Conservation (phyloP, 768 basidiomycete species). For the Boletus rubescentipes region DNA sequence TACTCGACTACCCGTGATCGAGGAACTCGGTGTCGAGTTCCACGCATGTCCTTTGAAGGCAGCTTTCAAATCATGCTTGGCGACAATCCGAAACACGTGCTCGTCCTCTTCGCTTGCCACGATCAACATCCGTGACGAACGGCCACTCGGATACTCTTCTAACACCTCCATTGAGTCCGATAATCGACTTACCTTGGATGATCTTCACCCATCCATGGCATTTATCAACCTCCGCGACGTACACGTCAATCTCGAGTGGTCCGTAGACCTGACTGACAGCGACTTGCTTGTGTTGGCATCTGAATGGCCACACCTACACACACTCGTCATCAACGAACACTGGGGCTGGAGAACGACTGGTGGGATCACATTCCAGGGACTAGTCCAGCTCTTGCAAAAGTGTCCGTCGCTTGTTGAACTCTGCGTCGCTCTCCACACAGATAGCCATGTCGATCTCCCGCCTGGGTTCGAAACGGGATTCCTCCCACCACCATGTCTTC, state of each 20-base stretch:
- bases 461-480: neutral
- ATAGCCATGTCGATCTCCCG: neutral
- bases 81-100: neutral
- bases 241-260: neutral
- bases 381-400: neutral
- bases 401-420: neutral
- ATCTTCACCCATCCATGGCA: neutral
- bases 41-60: neutral
- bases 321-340: neutral
- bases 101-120: neutral
- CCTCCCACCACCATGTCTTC: neutral
- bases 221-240: neutral
- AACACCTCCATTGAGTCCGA: neutral
- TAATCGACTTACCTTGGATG: neutral
- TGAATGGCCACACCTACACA: neutral
- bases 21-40: neutral
- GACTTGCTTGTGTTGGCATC: neutral
- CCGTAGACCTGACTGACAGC: neutral
- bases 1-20: neutral
- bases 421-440: neutral
- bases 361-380: neutral
- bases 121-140: neutral
- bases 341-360: neutral
- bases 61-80: neutral
- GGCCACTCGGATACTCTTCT: too few species aligned